A percentile compares a stretch with the other conserved stretches of the same genome.
phyloP scores from a whole-genome alignment of 805 yeast genomes.

The Zygosaccharomyces lentus region DNA sequence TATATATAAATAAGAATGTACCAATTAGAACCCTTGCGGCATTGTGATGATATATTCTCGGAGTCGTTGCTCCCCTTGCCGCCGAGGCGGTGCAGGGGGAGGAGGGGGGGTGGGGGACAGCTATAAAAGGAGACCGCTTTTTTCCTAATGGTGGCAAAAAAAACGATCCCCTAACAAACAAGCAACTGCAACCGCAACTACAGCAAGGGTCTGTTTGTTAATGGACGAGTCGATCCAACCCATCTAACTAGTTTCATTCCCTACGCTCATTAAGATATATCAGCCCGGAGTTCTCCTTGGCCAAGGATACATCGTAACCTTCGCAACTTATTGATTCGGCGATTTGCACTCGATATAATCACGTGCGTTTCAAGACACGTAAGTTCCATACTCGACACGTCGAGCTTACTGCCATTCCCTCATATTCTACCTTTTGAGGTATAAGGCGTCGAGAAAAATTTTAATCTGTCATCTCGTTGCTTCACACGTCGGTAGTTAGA shows the following conservation, averaged over 20 bases:
- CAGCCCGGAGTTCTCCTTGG: background rate
- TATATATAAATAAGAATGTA: too few relatives aligned
- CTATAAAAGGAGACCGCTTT: conserved; percentile 3
- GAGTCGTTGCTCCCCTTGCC: conserved; percentile 3
- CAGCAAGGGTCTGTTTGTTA: background rate
- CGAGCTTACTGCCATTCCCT: background rate
- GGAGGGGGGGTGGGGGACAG: background rate
- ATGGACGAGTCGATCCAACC: background rate
- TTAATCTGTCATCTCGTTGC: conserved; percentile 3
- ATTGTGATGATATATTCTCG: background rate
- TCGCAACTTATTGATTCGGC: background rate
- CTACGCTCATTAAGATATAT: conserved; percentile 1
- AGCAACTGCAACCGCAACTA: background rate
- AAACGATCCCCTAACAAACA: background rate
- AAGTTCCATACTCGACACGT: conserved; percentile 2
- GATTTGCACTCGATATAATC: background rate
- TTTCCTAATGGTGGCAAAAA: background rate
- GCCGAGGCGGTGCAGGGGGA: conserved; percentile 8
- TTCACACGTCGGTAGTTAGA: conserved; percentile 1
- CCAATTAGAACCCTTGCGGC: too few relatives aligned
- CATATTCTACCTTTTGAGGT: conserved; percentile 6
- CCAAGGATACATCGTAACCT: background rate
- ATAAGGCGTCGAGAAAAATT: conserved; percentile 5
- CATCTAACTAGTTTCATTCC: background rate
- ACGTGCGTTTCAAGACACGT: background rate